Conservation (phyloP, 352 stramenopile species). For the Pythium monospermum region DNA sequence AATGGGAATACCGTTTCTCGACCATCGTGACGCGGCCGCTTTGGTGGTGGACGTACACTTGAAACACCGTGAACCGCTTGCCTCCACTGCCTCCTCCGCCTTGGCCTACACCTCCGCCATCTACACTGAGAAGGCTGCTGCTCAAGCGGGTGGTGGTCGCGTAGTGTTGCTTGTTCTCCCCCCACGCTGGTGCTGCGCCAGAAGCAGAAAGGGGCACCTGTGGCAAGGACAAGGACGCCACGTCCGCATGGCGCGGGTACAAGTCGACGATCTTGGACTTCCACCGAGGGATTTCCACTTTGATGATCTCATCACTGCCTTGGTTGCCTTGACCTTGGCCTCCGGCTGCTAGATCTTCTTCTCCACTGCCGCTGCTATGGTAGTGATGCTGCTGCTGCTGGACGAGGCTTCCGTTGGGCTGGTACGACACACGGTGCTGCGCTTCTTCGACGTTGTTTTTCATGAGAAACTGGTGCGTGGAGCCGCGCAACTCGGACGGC, state of each 20-base stretch:
- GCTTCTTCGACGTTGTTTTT: slow-evolving; percentile 14
- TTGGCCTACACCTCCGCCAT: neutral
- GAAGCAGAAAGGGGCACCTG: neutral
- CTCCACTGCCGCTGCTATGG: too few relatives aligned
- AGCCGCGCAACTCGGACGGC: slow-evolving; percentile 14
- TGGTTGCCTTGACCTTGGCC: too few relatives aligned
- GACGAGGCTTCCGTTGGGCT: slow-evolving; percentile 16
- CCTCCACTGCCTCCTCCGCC: neutral
- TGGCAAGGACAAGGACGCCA: slow-evolving; percentile 1
- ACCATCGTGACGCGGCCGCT: slow-evolving; percentile 51
- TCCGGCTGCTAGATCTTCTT: too few relatives aligned
- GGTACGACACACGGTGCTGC: slow-evolving; percentile 30
- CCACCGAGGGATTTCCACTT: slow-evolving; percentile 73
- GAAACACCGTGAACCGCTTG: slow-evolving; percentile 78
- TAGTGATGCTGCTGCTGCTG: slow-evolving; percentile 13
- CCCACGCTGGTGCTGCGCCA: slow-evolving; percentile 9
- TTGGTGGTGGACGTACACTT: slow-evolving; percentile 72
- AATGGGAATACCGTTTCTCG: slow-evolving; percentile 82
- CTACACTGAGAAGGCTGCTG: slow-evolving; percentile 30
- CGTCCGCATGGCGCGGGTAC: slow-evolving; percentile 6
- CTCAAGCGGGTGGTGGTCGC: slow-evolving; percentile 58
- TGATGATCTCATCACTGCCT: slow-evolving; percentile 52
- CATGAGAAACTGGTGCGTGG: slow-evolving; percentile 16
- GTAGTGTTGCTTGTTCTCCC: slow-evolving; percentile 26
- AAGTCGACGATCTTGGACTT: slow-evolving; percentile 46